Base-by-base conservation (phyloP, 2,329 filamentous ascomycete species). In the Talaromyces verruculosus region DNA sequence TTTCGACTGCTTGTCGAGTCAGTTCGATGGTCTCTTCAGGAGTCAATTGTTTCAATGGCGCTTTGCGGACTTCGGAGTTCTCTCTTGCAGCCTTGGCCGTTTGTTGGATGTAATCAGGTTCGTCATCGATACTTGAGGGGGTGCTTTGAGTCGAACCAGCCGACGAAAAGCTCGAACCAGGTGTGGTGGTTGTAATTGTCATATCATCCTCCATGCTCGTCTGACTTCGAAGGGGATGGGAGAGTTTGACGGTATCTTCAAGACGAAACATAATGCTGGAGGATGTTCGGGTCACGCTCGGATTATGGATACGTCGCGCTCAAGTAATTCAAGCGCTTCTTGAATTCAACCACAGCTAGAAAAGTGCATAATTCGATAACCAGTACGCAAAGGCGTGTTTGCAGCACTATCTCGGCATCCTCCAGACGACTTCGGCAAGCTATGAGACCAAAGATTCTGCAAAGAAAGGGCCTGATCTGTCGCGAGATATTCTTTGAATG, bases 21-120 rank as follows among this genome's bases (percentile, higher is more conserved):
- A 83, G 73, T 53, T 82, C 80, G 55, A 82, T 77, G 0, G 79
- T 82, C 67, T 82, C 79, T 58, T 83, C 81, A 1, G 74, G 77
- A 5, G 75, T 74, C 41, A 81, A 71, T 22, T 78, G 67, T 68
- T 8, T 69, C 72, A 22, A 70, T 65, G 25, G 68, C 43, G 64
- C 70, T 68, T 64, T 72, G 75, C 64, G 70, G 67, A 25, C 39
- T 70, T 61, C 58, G 13, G 8, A 68, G 68, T 55, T 61, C 45
- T 67, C 71, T 73, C 45, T 70, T 71, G 61, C 43, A 65, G 11
- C 72, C 68, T 65, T 74, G 68, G 62, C 65, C 15, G 45, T 67
- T 33, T 67, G 55, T 47, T 67, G 61, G 43, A 67, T 39, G 19
- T 61, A 39, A 37, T 67, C 65, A 45, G 71, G 69, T 10, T 74